Base-by-base conservation (phyloP, 495 filamentous ascomycete genomes). In the Tuber calosporum region DNA sequence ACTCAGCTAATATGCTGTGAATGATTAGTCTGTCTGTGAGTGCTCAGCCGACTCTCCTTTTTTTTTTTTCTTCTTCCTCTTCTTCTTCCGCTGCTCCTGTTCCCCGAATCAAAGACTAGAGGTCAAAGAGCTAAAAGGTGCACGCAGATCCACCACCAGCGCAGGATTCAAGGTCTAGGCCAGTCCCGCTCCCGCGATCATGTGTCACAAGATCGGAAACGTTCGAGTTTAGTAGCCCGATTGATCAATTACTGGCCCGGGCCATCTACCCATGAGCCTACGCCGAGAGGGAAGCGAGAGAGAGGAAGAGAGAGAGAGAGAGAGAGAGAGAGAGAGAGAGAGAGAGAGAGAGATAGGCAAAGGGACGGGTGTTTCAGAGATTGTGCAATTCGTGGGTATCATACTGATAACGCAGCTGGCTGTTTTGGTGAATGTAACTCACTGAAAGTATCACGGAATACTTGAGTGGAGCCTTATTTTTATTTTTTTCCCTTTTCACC, bases 131-230 rank as follows among this genome's bases (percentile, higher is more conserved):
- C 53, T 62, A 62, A 30, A 30, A 62, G 26, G 53, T 30, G 53
- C 53, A 62, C 30, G 53, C n/a, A 62, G 53, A 62, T 62, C 53
- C n/a, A 62, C 53, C 53, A 30, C 53, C 26, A 62, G 53, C 53
- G n/a, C 53, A 62, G 53, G 30, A 8, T 26, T 30, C 30, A 30
- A 30, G 26, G 53, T 30, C 53, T 62, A 62, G 53, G 26, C 53
- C 53, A 62, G 53, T 62, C 53, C 53, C 53, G 53, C 53, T 62
- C 53, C 53, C 53, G 53, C 53, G 53, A 62, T 62, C 53, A 62
- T 7, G 53, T 62, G 30, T 62, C 53, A 62, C 53, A 62, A 62
- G 53, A 62, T 62, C 26, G 53, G 30, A 62, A 62, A 62, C n/a
- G 53, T 62, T 11, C 53, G 53, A 30, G 53, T 62, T n/a, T 30